These are phyloP conservation scores for Selaginella tamariscina DNA, from an alignment of 75 land plant genomes.

Conservation along the genomic window DNA sequence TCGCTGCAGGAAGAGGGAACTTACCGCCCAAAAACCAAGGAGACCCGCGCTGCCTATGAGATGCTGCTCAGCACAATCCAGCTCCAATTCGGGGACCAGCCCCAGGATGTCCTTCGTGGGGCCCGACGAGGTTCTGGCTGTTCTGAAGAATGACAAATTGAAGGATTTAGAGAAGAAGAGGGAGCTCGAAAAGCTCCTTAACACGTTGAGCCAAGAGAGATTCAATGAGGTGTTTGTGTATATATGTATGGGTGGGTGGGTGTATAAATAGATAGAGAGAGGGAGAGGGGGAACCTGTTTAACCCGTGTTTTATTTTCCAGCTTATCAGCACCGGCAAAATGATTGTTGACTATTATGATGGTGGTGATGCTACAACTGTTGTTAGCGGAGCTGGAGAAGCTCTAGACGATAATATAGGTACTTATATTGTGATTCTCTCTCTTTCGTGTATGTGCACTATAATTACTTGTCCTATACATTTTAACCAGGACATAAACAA, in stretches of 20 bases:
- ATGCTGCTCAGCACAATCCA: conserved; percentile 76
- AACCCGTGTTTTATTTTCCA: too few species aligned
- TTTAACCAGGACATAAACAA: too few species aligned
- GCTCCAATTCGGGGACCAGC: conserved; percentile 89
- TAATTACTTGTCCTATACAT: too few species aligned
- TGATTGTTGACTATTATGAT: conserved; percentile 81
- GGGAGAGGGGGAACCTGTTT: too few species aligned
- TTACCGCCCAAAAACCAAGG: conserved; percentile 77
- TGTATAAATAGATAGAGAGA: too few species aligned
- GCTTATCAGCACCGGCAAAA: conserved; percentile 64
- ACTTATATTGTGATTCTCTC: too few species aligned
- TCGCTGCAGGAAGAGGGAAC: conserved; percentile 58
- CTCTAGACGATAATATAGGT: conserved; percentile 82
- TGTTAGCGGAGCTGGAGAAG: conserved; percentile 37
- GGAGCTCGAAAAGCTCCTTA: conserved; percentile 87
- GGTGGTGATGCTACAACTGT: conserved; percentile 36
- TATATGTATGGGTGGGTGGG: too few species aligned
- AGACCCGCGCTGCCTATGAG: conserved; percentile 93
- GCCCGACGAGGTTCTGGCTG: conserved; percentile 85
- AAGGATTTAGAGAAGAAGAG: conserved; percentile 92
- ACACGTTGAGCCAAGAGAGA: conserved; percentile 40
- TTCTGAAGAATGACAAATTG: conserved; percentile 69
- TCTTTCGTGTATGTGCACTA: too few species aligned
- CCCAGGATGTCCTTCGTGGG: conserved; percentile 67
- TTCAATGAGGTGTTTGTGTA: too few species aligned